Base-by-base conservation (phyloP, 345 rosid species). In the Linum usitatissimum region DNA sequence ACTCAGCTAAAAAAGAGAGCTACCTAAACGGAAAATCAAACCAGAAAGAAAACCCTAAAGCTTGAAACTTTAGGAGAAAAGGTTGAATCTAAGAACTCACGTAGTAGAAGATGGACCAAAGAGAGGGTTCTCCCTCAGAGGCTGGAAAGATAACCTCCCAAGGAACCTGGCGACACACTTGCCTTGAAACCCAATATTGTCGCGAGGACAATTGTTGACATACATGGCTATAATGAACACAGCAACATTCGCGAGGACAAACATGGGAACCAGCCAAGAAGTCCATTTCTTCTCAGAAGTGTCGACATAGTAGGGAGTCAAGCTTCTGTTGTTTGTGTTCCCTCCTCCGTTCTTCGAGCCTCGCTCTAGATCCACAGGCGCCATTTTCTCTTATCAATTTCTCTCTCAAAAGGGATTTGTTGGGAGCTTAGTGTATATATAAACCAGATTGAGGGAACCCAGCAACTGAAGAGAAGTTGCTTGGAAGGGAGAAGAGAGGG, bases 51-150 rank as follows among this genome's bases (percentile, higher is more conserved):
- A 57, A 6, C 60, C 30, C 15, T 42, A 59, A 64, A 55, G 31
- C 20, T 38, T 36, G 9, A 28, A 67, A 64, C 59, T 63, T 40
- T 18, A 40, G 60, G 17, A 40, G 51, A 6, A 20, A 10, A 21
- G 30, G 36, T 30, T 10, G 60, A 38, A 48, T n/a, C 62, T 49
- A 54, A 70, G 14, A 61, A 74, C 95, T 79, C 72, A 94, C 97
- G 97, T 82, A 5, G 59, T 30, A 74, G 96, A 82, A 68, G 99
- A 94, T 3, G 97, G 96, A 23, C 97, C 99, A 65, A 94, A 83
- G 49, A 90, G 84, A 73, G 99, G 99, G 63, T 94, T 94, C 71
- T 86, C 96, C 67, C 65, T 82, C 65, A 83, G 75, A 30, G 99
- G 97, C 79, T 90, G 80, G 75, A 94, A 94, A 7, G 96, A 84